Evolutionary conservation across 2,329 filamentous ascomycete genomes (phyloP), one percentile per base, ranked within the genome.

Genomic region (Pseudopyricularia cyperi): DNA sequence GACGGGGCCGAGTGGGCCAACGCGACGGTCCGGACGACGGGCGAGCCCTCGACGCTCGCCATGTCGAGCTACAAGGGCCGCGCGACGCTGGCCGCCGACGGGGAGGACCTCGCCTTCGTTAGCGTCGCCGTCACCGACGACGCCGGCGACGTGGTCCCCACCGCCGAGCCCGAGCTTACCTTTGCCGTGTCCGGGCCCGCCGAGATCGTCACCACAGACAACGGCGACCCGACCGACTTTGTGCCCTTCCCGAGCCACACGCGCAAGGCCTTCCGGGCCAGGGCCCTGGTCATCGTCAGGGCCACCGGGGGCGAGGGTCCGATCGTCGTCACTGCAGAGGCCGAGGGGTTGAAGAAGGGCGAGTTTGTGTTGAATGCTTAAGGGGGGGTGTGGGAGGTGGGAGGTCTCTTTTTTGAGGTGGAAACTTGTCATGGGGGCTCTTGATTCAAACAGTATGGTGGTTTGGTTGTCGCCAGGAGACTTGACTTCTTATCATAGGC

Each of bases 151-250:
- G 53, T 66, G 1, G 73, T 77, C 1, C 71, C 71, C 0, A 54
- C 57, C 3, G 75, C 74, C 2, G 60, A 60, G 19, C 63, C 71
- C 55, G 56, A 55, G 14, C 65, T 78, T 39, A 67, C 63, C 0
- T 77, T 77, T 55, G 65, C 67, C 0, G 55, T 75, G 2, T 58
- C 59, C 1, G 73, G 70, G 0, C 65, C 66, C 0, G 76, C 68
- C 1, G 62, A 69, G 58, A 70, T 79, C 44, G 65, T 74, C 2
- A 61, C 71, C 0, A 78, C 75, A 0, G 74, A 78, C 50, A 77
- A 77, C 51, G 75, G 75, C 1, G 66, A 76, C 52, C 70, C 70
- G 4, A 61, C 67, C 1, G 71, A 75, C 53, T 63, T 72, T 57
- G 66, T 62, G 2, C 58, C 66, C 1, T 75, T 75, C 56, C 66